These are phyloP conservation scores for Cudoniella acicularis DNA, from an alignment of 495 filamentous ascomycete genomes.

Conservation along the genomic window DNA sequence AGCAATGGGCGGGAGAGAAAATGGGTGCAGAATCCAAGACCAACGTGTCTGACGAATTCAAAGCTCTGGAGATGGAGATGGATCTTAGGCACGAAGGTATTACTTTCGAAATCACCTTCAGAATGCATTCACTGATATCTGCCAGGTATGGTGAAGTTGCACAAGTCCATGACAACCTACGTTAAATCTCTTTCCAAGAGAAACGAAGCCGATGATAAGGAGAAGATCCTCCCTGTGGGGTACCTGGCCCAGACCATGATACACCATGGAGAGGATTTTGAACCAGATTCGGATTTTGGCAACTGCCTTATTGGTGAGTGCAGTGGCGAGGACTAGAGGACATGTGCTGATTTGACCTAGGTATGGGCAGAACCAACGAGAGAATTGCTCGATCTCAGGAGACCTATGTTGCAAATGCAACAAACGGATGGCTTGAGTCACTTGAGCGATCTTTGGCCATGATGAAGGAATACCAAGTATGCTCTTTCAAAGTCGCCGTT, in stretches of 20 bases:
- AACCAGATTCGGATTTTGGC: constrained; percentile 86
- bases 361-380: constrained; percentile 83
- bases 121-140: constrained; percentile 9
- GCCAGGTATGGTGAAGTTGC: constrained; percentile 85
- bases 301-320: constrained; percentile 75
- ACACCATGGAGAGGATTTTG: constrained; percentile 89
- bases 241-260: constrained; percentile 87
- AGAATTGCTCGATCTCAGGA: constrained; percentile 85
- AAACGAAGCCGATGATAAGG: constrained; percentile 76
- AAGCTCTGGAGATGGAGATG: constrained; percentile 91
- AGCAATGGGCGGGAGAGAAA: constrained; percentile 97
- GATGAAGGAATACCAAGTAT: constrained; percentile 96
- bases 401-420: constrained; percentile 75
- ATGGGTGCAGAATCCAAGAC: constrained; percentile 95
- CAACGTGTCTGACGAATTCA: constrained; percentile 87
- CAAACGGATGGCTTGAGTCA: constrained; percentile 85
- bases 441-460: constrained; percentile 84
- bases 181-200: constrained; percentile 88
- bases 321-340: background rate
- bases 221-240: constrained; percentile 71
- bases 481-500: constrained; percentile 1
- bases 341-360: constrained; percentile 33
- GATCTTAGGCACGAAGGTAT: constrained; percentile 83
- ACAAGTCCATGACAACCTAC: constrained; percentile 84
- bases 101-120: constrained; percentile 10